These are phyloP conservation scores for Cavenderia fasciculata DNA, from an alignment of 78 protist species.

Conservation along the genomic window DNA sequence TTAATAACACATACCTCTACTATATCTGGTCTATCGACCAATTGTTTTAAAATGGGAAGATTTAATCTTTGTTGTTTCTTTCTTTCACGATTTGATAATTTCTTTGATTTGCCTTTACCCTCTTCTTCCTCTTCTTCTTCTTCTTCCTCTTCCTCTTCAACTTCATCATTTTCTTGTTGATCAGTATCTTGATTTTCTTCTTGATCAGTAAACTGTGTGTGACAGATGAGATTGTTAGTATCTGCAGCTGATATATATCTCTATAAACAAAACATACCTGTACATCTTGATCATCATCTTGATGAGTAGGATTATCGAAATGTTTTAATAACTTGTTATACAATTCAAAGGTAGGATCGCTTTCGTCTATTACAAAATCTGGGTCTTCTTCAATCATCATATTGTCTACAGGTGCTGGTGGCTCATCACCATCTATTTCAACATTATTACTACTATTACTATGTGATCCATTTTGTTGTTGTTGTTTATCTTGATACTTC, in stretches of 20 bases:
- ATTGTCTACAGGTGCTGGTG: background rate
- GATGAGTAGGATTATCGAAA: slow-evolving; percentile 26
- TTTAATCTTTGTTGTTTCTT: slow-evolving; percentile 74
- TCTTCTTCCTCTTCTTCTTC: slow-evolving; percentile 8
- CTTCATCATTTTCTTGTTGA: background rate
- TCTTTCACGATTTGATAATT: slow-evolving; percentile 78
- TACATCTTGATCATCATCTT: slow-evolving; percentile 39
- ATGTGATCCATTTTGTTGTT: background rate
- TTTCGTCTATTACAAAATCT: slow-evolving; percentile 39
- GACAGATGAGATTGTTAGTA: too few relatives aligned
- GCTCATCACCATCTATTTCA: background rate
- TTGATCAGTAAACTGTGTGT: too few relatives aligned
- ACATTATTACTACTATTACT: background rate
- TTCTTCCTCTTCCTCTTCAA: background rate
- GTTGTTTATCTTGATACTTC: background rate
- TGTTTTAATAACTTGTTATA: slow-evolving; percentile 48
- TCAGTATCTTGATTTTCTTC: background rate
- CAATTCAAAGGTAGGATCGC: slow-evolving; percentile 61
- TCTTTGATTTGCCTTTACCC: slow-evolving; percentile 42
- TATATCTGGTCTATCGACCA: slow-evolving; percentile 88
- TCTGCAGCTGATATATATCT: too few relatives aligned
- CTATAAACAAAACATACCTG: too few relatives aligned
- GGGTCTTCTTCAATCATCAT: background rate
- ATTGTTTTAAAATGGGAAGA: slow-evolving; percentile 94
- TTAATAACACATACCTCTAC: slow-evolving; percentile 70